A percentile compares a stretch with the other conserved stretches of the same genome.
These are phyloP conservation scores for Penicillium chermesinum DNA, from an alignment of 495 filamentous ascomycete genomes.

Conservation along the genomic window DNA sequence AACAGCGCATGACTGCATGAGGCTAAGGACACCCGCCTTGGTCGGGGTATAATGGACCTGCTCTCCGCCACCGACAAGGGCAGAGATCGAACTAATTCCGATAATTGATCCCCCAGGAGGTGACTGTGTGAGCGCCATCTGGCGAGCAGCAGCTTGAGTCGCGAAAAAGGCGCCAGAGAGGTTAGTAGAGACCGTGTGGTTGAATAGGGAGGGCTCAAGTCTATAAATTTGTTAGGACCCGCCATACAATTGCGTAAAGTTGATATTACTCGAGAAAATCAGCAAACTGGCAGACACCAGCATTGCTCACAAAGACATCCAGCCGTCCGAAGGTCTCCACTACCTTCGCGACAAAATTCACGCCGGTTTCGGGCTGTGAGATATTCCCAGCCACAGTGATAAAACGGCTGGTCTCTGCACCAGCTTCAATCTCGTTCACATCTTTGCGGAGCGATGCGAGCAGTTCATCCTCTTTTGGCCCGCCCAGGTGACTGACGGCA, in stretches of 20 bases:
- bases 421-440: conserved; percentile 40
- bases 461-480: conserved; percentile 46
- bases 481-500: conserved; percentile 64
- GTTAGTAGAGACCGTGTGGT: conserved; percentile 66
- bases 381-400: conserved; percentile 63
- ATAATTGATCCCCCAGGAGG: conserved; percentile 73
- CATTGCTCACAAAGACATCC: conserved; percentile 84
- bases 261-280: conserved; percentile 65
- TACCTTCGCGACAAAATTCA: conserved; percentile 50
- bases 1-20: conserved; percentile 82
- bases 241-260: not conserved
- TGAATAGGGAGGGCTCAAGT: conserved; percentile 55
- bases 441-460: conserved; percentile 50
- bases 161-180: conserved; percentile 83
- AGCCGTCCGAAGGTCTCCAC: conserved; percentile 56
- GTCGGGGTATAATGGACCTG: conserved; percentile 91
- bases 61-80: conserved; percentile 72
- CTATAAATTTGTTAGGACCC: conserved; percentile 20
- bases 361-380: conserved; percentile 57
- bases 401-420: conserved; percentile 41
- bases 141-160: conserved; percentile 73
- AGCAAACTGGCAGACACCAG: conserved; percentile 78
- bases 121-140: conserved; percentile 62
- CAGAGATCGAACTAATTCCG: conserved; percentile 74
- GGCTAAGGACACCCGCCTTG: conserved; percentile 74